Percentiles rank a stretch among this genome's conserved stretches.
phyloP scores from a whole-genome alignment of 768 basidiomycete species.

The Russula olivacea region DNA sequence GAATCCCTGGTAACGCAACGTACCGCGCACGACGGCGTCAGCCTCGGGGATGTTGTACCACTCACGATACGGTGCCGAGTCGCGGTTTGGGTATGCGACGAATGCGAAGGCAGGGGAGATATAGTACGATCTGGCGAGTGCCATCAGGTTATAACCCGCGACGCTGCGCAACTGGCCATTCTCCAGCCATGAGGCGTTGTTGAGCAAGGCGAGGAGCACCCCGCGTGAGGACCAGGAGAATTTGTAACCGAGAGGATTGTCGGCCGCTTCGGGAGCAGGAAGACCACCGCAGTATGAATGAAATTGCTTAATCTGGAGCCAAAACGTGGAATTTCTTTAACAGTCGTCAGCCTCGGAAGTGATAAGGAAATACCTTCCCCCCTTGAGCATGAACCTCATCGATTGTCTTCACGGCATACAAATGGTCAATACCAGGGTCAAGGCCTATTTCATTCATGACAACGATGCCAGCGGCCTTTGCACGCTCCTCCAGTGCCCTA shows the following conservation, averaged over 20 bases:
- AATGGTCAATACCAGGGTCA: slow-evolving; percentile 91
- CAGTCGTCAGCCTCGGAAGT: background rate
- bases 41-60: slow-evolving; percentile 93
- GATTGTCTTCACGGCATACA: slow-evolving; percentile 92
- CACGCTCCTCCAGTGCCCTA: slow-evolving; percentile 75
- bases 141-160: slow-evolving; percentile 81
- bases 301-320: slow-evolving; percentile 74
- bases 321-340: slow-evolving; percentile 2
- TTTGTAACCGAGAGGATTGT: slow-evolving; percentile 97
- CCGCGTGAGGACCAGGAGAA: slow-evolving; percentile 99
- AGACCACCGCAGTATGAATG: slow-evolving; percentile 94
- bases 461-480: slow-evolving; percentile 82
- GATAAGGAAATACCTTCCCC: slow-evolving; percentile 60
- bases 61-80: slow-evolving; percentile 86
- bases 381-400: slow-evolving; percentile 90
- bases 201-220: slow-evolving; percentile 90
- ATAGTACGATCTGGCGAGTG: slow-evolving; percentile 84
- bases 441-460: slow-evolving; percentile 98
- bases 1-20: slow-evolving; percentile 94
- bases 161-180: slow-evolving; percentile 60
- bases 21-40: slow-evolving; percentile 87
- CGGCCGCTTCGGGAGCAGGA: slow-evolving; percentile 83
- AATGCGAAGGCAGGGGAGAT: slow-evolving; percentile 95
- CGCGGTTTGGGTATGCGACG: slow-evolving; percentile 94
- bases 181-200: slow-evolving; percentile 76